These are phyloP conservation scores for Ilex paraguariensis DNA, from an alignment of 305 asterid species.

Conservation along the genomic window DNA sequence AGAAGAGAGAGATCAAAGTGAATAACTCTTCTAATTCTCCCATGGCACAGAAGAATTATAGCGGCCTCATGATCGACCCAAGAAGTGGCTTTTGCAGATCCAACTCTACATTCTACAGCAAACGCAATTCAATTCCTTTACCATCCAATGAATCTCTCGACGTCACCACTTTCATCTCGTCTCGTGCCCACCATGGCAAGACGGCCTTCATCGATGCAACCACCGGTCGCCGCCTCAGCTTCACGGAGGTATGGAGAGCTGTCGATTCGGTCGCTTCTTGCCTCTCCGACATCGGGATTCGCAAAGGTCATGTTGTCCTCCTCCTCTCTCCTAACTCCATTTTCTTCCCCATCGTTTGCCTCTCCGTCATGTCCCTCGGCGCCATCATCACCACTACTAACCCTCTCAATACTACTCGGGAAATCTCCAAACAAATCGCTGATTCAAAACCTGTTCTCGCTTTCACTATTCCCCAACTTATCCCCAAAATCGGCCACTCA, in stretches of 20 bases:
- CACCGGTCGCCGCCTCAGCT: not conserved
- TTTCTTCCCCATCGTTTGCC: not conserved
- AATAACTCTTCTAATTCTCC: too few relatives aligned
- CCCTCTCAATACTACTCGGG: not conserved
- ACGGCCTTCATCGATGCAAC: not conserved
- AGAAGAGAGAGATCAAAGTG: too few relatives aligned
- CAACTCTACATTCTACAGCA: not conserved
- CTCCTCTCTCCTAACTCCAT: slow-evolving; percentile 4
- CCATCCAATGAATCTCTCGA: not conserved
- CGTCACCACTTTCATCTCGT: not conserved
- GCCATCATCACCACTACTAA: not conserved
- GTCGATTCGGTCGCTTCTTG: not conserved
- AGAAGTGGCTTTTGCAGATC: too few relatives aligned
- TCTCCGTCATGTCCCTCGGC: not conserved
- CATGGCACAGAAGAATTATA: too few relatives aligned
- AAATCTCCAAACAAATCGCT: not conserved
- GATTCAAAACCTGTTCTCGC: not conserved
- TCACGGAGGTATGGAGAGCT: not conserved
- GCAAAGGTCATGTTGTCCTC: not conserved
- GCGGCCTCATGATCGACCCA: too few relatives aligned
- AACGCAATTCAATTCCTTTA: not conserved
- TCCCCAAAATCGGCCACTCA: too few relatives aligned
- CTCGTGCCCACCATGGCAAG: not conserved
- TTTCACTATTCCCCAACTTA: not conserved
- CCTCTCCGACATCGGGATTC: not conserved